phyloP scores from a whole-genome alignment of 495 filamentous ascomycete genomes.

The Chaetomium fimeti region DNA sequence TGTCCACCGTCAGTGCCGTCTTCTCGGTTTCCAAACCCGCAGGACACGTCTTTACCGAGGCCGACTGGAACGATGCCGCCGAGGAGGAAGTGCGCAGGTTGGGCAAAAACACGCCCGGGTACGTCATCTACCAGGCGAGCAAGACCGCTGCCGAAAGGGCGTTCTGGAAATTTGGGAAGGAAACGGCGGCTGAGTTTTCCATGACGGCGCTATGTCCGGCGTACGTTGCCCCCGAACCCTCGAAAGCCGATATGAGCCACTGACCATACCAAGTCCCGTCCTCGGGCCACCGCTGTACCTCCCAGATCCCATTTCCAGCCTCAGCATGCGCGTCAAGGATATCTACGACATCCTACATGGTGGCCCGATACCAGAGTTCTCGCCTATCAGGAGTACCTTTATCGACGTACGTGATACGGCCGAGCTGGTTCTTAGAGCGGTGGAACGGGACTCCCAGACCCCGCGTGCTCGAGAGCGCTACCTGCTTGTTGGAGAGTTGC shows the following conservation, averaged over 20 bases:
- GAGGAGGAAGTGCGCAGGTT: conserved; percentile 25
- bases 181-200: conserved; percentile 21
- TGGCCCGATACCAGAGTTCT: conserved; percentile 26
- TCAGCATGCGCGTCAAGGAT: conserved; percentile 33
- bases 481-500: conserved; percentile 25
- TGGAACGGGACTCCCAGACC: conserved; percentile 23
- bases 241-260: not conserved
- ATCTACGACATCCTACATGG: conserved; percentile 35
- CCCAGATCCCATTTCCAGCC: conserved; percentile 26
- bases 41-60: conserved; percentile 33
- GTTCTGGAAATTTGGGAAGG: conserved; percentile 33
- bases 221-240: conserved; percentile 13
- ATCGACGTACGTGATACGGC: conserved; percentile 42
- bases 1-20: conserved; percentile 44
- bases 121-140: conserved; percentile 38
- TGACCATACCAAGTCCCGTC: conserved; percentile 20
- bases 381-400: conserved; percentile 32
- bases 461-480: conserved; percentile 30
- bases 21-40: conserved; percentile 28
- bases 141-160: conserved; percentile 38
- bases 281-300: conserved; percentile 35
- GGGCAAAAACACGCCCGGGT: conserved; percentile 26
- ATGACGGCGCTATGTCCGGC: conserved; percentile 28
- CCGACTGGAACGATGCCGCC: conserved; percentile 39
- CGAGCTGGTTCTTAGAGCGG: conserved; percentile 35